phyloP scores from a whole-genome alignment of 805 yeast genomes.

The Zygosaccharomyces gambellarensis region DNA sequence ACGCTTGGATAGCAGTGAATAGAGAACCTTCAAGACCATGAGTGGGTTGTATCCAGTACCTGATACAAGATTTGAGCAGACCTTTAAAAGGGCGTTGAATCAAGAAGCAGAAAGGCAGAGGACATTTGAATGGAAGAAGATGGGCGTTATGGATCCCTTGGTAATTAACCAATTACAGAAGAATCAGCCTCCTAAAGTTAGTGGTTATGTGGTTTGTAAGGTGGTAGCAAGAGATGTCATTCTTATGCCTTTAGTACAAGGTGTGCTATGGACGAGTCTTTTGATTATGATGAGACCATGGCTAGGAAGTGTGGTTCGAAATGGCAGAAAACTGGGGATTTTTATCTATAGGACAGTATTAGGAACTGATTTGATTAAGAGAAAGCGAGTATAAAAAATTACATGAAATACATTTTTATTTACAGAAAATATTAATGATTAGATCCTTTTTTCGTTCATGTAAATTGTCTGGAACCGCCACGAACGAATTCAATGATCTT shows the following conservation, averaged over 20 bases:
- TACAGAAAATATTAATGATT: constrained; percentile 2
- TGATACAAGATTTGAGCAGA: constrained; percentile 62
- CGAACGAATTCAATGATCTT: constrained; percentile 89
- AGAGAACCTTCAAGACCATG: constrained; percentile 13
- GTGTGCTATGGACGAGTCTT: constrained; percentile 43
- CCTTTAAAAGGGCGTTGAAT: constrained; percentile 44
- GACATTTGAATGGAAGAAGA: constrained; percentile 12
- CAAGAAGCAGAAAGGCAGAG: constrained; percentile 25
- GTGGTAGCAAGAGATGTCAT: constrained; percentile 49
- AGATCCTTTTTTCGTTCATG: constrained; percentile 29
- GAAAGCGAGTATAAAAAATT: constrained; percentile 9
- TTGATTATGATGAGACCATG: constrained; percentile 39
- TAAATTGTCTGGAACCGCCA: constrained; percentile 85
- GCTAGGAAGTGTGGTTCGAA: constrained; percentile 20
- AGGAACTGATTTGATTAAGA: constrained; percentile 16
- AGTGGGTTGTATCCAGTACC: constrained; percentile 40
- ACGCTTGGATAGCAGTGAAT: background rate
- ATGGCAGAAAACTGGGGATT: constrained; percentile 29
- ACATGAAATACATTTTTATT: constrained; percentile 9
- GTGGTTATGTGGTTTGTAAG: constrained; percentile 41
- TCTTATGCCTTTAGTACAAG: constrained; percentile 51
- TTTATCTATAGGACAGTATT: constrained; percentile 14
- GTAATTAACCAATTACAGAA: constrained; percentile 13
- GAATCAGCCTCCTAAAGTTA: constrained; percentile 25
- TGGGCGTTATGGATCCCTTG: constrained; percentile 13